Base-by-base conservation (phyloP, 2,329 filamentous ascomycete species). In the Myrmaecium sp. region DNA sequence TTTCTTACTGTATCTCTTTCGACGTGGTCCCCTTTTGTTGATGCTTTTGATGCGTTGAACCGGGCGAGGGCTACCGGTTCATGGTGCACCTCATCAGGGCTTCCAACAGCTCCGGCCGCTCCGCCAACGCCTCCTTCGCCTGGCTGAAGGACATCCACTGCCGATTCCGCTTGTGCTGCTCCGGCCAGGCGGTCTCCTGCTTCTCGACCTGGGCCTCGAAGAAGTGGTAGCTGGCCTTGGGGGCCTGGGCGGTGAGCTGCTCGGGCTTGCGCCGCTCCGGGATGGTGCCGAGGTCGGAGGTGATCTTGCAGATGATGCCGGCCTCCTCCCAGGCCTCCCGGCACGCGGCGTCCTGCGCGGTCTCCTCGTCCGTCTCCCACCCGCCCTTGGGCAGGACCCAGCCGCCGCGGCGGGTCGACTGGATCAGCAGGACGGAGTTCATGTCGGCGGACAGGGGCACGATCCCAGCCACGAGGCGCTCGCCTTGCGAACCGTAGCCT, bases 361-460 rank as follows among this genome's bases (percentile, higher is more conserved):
- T 89, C 34, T 74, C 69, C 57, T 98, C 89, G 54, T 98, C 89
- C 17, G 73, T 76, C 54, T 98, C 89, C 84, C 89, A 98, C 33
- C 89, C 89, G 47, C 89, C 89, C 53, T 98, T 98, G 33, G 89
- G 89, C 32, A 98, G 65, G 22, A 98, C 89, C 89, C 89, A 98
- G 43, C 80, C 81, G 51, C 81, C 81, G 43, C 83, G 75, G 37
- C 81, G 71, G 27, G 80, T 86, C 29, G 83, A 93, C 59, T 94
- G 83, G 43, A 95, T 93, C 40, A 98, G 65, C 40, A 98, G 66
- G 34, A 98, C 86, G 52, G 79, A 76, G 42, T 73, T 74, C 52
- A 81, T 86, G 58, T 93, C 84, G 43, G 66, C 55, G 29, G 81
- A 89, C 37, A 95, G 64, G 37, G 89, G 82, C 25, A 98, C 89